Conservation (phyloP, 805 yeast genomes). For the Jamesozyma rosinii region DNA sequence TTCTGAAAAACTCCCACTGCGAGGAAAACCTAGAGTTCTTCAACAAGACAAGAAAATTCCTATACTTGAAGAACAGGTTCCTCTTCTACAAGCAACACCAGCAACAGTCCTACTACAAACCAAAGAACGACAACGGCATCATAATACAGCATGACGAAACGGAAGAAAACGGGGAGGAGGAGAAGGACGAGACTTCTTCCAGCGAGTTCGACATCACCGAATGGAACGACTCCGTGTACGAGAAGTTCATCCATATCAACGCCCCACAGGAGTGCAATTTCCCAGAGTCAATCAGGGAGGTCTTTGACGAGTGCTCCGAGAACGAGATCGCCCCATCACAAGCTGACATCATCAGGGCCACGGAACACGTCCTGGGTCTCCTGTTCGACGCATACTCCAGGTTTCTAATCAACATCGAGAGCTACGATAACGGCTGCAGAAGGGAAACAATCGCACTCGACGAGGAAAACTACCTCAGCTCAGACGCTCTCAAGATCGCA, state of each 20-base stretch:
- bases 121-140: not conserved
- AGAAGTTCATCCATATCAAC: constrained; percentile 18
- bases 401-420: constrained; percentile 5
- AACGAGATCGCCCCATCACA: constrained; percentile 12
- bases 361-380: constrained; percentile 19
- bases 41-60: constrained; percentile 8
- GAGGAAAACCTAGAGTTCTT: constrained; percentile 28
- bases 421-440: not conserved
- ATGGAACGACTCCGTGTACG: constrained; percentile 22
- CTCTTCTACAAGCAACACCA: not conserved
- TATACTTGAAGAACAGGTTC: constrained; percentile 3
- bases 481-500: not conserved
- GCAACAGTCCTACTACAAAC: not conserved
- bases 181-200: not conserved
- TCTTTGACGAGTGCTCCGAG: constrained; percentile 15
- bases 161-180: not conserved
- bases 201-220: constrained; percentile 7
- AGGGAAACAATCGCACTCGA: not conserved
- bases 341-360: constrained; percentile 16
- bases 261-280: constrained; percentile 27
- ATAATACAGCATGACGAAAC: not conserved
- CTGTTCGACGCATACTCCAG: constrained; percentile 23
- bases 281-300: constrained; percentile 18
- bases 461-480: not conserved
- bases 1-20: constrained; percentile 21